Evolutionary conservation across 2,329 filamentous ascomycete genomes (phyloP).

Genomic region (Xylogone sp.): DNA sequence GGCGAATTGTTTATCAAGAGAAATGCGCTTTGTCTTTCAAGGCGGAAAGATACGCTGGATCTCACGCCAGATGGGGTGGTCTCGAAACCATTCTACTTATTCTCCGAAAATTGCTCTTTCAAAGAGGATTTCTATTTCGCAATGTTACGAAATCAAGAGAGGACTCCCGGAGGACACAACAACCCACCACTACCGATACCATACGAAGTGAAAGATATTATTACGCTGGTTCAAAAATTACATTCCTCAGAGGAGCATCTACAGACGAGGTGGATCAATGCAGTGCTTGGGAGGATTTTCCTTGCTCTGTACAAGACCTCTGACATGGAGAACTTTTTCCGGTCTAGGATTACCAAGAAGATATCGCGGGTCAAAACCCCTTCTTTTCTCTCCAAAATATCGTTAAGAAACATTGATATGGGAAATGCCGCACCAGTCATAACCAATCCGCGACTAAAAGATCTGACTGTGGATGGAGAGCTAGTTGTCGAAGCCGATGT

Average conservation of each 20-base stretch:
- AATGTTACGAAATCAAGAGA: slow-evolving; percentile 78
- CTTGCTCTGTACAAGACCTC: slow-evolving; percentile 82
- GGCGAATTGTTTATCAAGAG: slow-evolving; percentile 95
- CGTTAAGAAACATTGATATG: slow-evolving; percentile 78
- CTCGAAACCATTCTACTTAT: slow-evolving; percentile 86
- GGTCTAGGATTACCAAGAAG: slow-evolving; percentile 90
- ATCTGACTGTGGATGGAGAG: slow-evolving; percentile 88
- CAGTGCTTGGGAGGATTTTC: slow-evolving; percentile 82
- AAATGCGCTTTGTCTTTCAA: slow-evolving; percentile 79
- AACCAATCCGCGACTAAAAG: slow-evolving; percentile 82
- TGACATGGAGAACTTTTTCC: slow-evolving; percentile 74
- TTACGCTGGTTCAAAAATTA: slow-evolving; percentile 82
- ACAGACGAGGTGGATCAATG: slow-evolving; percentile 92
- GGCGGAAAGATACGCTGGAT: slow-evolving; percentile 54
- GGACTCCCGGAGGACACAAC: slow-evolving; percentile 52
- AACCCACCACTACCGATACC: slow-evolving; percentile 65
- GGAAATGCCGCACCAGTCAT: slow-evolving; percentile 85
- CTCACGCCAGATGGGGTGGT: slow-evolving; percentile 50
- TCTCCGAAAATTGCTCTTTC: slow-evolving; percentile 90
- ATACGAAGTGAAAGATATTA: slow-evolving; percentile 82
- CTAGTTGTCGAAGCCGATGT: slow-evolving; percentile 83
- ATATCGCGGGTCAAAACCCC: slow-evolving; percentile 92
- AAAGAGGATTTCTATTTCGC: slow-evolving; percentile 99
- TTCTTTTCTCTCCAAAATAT: slow-evolving; percentile 80
- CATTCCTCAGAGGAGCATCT: slow-evolving; percentile 90